phyloP scores from a whole-genome alignment of 2,329 filamentous ascomycete genomes.

The Arthroderma sp. region DNA sequence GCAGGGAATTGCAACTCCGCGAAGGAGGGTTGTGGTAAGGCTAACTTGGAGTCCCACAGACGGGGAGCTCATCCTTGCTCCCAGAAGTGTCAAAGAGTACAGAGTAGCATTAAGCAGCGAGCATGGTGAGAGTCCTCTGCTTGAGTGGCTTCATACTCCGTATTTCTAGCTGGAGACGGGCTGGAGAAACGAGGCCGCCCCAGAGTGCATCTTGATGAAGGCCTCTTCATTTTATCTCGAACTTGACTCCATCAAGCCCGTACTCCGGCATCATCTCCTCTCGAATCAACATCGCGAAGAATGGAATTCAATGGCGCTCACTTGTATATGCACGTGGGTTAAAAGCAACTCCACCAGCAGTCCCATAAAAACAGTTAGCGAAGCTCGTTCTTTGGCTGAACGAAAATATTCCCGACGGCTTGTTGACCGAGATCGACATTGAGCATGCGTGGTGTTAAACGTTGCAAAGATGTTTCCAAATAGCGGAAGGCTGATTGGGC shows the following conservation, averaged over 20 bases:
- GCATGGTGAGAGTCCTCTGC: neutral
- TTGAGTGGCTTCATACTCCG: neutral
- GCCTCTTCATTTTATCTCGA: neutral
- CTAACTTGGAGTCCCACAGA: neutral
- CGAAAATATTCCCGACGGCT: neutral
- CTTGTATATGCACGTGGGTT: neutral
- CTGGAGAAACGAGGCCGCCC: too few relatives aligned
- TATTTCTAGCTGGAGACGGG: too few relatives aligned
- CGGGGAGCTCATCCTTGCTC: neutral
- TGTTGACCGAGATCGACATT: neutral
- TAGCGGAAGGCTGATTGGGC: neutral
- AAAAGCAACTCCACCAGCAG: neutral
- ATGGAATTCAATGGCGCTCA: neutral
- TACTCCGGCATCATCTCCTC: neutral
- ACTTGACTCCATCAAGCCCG: neutral
- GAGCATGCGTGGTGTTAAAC: too few relatives aligned
- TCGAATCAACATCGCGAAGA: neutral
- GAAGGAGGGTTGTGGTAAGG: neutral
- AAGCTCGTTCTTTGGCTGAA: neutral
- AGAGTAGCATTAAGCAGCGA: neutral
- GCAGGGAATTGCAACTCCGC: neutral
- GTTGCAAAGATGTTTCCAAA: neutral
- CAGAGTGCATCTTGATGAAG: neutral
- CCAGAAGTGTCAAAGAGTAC: neutral
- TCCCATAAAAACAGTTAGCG: neutral